These are phyloP conservation scores for Exophiala viscosa DNA, from an alignment of 2,329 filamentous ascomycete species.

Conservation along the genomic window DNA sequence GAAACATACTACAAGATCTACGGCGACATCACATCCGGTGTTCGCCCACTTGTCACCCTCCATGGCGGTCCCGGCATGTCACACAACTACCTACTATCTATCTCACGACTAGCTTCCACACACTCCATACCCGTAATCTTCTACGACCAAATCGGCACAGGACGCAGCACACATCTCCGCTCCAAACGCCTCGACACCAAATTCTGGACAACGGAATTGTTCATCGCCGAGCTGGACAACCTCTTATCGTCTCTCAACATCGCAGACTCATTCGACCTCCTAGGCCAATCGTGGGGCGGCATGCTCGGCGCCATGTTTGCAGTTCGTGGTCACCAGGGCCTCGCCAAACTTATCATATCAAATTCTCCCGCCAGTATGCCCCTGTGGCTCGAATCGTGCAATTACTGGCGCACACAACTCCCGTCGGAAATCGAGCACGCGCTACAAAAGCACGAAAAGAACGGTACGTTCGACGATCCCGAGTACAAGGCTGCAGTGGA, in stretches of 20 bases:
- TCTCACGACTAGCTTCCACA: conserved; percentile 37
- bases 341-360: conserved; percentile 40
- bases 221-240: conserved; percentile 50
- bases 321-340: conserved; percentile 31
- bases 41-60: conserved; percentile 36
- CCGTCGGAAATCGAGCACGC: conserved; percentile 23
- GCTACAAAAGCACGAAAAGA: conserved; percentile 20
- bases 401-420: conserved; percentile 28
- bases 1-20: conserved; percentile 41
- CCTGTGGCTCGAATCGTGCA: conserved; percentile 25
- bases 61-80: conserved; percentile 49
- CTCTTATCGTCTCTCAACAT: conserved; percentile 43
- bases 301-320: conserved; percentile 49
- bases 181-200: conserved; percentile 43
- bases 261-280: conserved; percentile 39
- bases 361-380: conserved; percentile 31
- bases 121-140: conserved; percentile 46
- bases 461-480: conserved; percentile 24
- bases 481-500: conserved; percentile 31
- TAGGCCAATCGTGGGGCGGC: conserved; percentile 54
- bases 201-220: conserved; percentile 51
- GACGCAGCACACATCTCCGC: conserved; percentile 46
- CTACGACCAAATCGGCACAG: conserved; percentile 55
- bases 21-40: conserved; percentile 33
- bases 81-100: conserved; percentile 43